Evolutionary conservation across 495 filamentous ascomycete genomes (phyloP), one percentile per base, ranked within the genome.

Genomic region (Aspergillus avenaceus): DNA sequence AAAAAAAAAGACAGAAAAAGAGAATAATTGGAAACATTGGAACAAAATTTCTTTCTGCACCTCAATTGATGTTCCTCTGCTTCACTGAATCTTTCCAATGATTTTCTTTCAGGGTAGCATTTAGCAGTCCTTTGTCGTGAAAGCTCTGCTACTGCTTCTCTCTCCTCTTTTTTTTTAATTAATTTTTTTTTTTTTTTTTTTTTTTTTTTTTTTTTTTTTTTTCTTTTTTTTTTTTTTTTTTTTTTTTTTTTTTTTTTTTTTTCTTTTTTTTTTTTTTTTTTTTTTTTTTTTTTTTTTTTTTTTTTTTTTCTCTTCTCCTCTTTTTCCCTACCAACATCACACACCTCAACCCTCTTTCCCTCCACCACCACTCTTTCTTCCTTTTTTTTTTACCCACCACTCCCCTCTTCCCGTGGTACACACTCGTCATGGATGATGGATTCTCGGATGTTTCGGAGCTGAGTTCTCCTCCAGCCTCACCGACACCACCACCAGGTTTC

Each of bases 401-500:
- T n/a, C n/a, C n/a, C n/a, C n/a, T n/a, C n/a, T n/a, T n/a, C n/a
- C n/a, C n/a, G n/a, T n/a, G n/a, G n/a, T n/a, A n/a, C n/a, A n/a
- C n/a, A 23, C 40, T 51, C 36, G 59, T 50, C 59, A 74, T 81
- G 69, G 64, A 70, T 36, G 58, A 61, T 52, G 68, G 71, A 52
- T 48, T 63, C 21, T 76, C 75, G 28, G 76, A 78, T 58, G 41
- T 64, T 52, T 85, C 83, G 27, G 79, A 79, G 22, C 62, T 84
- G 47, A 84, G 80, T 65, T 80, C 80, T 28, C 56, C 66, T 44
- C 69, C 74, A 6, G 67, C 70, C 23, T 85, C 86, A 9, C 81
- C 85, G 3, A 75, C 77, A 14, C 73, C 82, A 9, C 79, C 84
- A 22, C 71, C 78, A 18, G 67, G 74, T 56, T 66, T 75, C 62